Base-by-base conservation (phyloP, 2,329 filamentous ascomycete genomes). In the Talaromyces rugulosus region DNA sequence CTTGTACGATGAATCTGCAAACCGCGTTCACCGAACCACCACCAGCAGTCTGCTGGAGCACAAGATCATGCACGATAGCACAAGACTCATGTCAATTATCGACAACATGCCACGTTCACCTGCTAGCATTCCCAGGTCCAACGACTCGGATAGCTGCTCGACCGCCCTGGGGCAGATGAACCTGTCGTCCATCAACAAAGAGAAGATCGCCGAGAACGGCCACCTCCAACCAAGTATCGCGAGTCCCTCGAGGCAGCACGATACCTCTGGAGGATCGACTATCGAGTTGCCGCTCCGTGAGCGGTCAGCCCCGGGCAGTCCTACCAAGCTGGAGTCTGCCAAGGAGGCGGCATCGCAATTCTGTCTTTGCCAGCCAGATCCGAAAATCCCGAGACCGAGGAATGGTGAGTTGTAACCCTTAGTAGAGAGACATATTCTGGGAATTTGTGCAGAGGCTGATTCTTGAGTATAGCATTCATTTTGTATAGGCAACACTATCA, bases 401-500 rank as follows among this genome's bases (percentile, higher is more conserved):
- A 90, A 90, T 80, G 86, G 87, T 89, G 77, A 77, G 86, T 81
- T 54, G 47, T 31, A 4, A 11, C 28, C 14, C 31, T 16, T 4
- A 50, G 44, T 8, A 2, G 23, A 47, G 23, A 47, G 23, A n/a
- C 14, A 2, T 6, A 18, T 23, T 23, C 12, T 16, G 5, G 36
- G 4, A 16, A n/a, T 5, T 28, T 12, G 18, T n/a, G 4, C 18
- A 44, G 14, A 44, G 14, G 14, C 3, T 44, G 42, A 51, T 4
- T 31, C 8, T 30, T 7, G n/a, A 40, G 16, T 14, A 11, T 75
- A 99, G 95, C 94, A 57, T 99, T 99, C 80, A 99, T 99, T 67
- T 83, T 99, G 69, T 99, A 96, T 80, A 92, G 95, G 44, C 93
- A 98, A 74, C 90, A 96, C 75, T 89, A 95, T 70, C 94, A 98